Percentiles rank a stretch among this genome's conserved stretches.
Conservation (phyloP, 2,329 filamentous ascomycete genomes). For the Cercospora sesami region DNA sequence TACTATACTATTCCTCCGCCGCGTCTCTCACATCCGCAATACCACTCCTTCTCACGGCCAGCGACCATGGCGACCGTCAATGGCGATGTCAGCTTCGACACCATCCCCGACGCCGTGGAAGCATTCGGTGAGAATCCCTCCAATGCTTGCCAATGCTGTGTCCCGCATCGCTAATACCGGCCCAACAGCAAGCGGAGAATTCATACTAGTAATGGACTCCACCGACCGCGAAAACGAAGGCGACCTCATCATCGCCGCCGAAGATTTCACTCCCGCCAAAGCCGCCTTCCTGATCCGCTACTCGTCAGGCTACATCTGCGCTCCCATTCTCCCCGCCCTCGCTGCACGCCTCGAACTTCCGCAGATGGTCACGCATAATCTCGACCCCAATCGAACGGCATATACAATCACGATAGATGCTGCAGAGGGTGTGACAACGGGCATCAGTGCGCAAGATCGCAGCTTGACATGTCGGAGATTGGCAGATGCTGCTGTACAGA, state of each 20-base stretch:
- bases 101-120: conserved; percentile 48
- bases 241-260: conserved; percentile 91
- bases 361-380: conserved; percentile 78
- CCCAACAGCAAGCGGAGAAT: conserved; percentile 62
- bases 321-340: conserved; percentile 70
- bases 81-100: conserved; percentile 44
- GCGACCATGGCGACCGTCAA: conserved; percentile 33
- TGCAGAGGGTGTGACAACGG: conserved; percentile 72
- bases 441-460: conserved; percentile 86
- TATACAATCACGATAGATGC: conserved; percentile 91
- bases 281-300: conserved; percentile 96
- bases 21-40: neutral
- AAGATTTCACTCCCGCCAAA: conserved; percentile 79
- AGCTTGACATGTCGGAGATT: conserved; percentile 77
- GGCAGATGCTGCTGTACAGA: conserved; percentile 62
- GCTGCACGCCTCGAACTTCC: conserved; percentile 73
- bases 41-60: neutral
- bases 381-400: conserved; percentile 83
- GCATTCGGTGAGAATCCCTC: conserved; percentile 43
- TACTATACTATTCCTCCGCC: neutral
- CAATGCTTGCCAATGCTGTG: neutral
- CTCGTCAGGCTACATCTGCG: conserved; percentile 86
- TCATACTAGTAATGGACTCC: conserved; percentile 93
- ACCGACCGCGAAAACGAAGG: conserved; percentile 95
- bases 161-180: neutral